These are phyloP conservation scores for Lyophyllum decastes DNA, from an alignment of 768 basidiomycete species.

Conservation along the genomic window DNA sequence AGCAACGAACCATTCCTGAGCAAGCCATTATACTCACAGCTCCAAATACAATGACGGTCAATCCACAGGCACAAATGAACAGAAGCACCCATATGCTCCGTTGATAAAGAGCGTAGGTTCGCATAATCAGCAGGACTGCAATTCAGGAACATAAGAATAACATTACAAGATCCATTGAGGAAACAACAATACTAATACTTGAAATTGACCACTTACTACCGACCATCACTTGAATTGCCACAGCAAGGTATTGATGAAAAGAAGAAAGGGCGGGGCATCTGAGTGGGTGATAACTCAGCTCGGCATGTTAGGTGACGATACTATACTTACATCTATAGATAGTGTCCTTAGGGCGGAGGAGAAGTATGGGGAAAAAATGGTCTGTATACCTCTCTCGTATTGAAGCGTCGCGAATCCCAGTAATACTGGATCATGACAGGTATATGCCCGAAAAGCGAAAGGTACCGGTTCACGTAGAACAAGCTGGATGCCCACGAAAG, in stretches of 20 bases:
- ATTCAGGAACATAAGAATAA: not conserved
- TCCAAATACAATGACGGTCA: slow-evolving; percentile 30
- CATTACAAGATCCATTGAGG: not conserved
- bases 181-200: not conserved
- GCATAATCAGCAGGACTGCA: slow-evolving; percentile 37
- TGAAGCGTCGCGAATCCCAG: slow-evolving; percentile 25
- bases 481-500: slow-evolving; percentile 36
- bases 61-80: slow-evolving; percentile 24
- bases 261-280: slow-evolving; percentile 27
- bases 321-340: slow-evolving; percentile 4
- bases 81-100: slow-evolving; percentile 28
- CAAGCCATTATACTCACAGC: slow-evolving; percentile 13
- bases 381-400: slow-evolving; percentile 24
- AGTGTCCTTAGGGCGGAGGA: not conserved
- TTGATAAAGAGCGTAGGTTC: slow-evolving; percentile 43
- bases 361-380: too few species aligned
- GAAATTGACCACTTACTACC: slow-evolving; percentile 29
- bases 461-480: slow-evolving; percentile 48
- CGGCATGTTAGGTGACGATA: not conserved
- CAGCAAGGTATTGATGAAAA: slow-evolving; percentile 32
- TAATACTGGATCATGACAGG: slow-evolving; percentile 36
- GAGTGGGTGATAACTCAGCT: not conserved
- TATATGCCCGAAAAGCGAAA: slow-evolving; percentile 38
- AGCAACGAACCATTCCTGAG: slow-evolving; percentile 18
- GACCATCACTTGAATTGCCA: slow-evolving; percentile 37